Base-by-base conservation (phyloP, 768 basidiomycete genomes). In the Aureoboletus auriporus region DNA sequence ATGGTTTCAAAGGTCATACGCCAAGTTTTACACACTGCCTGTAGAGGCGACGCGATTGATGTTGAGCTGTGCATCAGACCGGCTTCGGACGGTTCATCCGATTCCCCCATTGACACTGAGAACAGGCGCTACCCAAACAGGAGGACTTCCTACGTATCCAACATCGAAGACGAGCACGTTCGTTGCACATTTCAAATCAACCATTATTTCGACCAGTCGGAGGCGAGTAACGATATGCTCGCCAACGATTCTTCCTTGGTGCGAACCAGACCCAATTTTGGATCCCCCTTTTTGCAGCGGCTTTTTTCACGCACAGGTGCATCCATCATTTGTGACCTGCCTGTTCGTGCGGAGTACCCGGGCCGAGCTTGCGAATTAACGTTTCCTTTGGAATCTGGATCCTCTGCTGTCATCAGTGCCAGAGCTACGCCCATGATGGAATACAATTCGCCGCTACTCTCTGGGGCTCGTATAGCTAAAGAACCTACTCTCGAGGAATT, bases 401-500 rank as follows among this genome's bases (percentile, higher is more conserved):
- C 76, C 10, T 57, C 76, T 50, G 68, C 78, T 50, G 61, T 66
- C 1, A 62, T 74, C 37, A 70, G 67, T 49, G 67, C 74, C 10
- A 68, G 71, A 42, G 53, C 69, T 11, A 52, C 69, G 6, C 65
- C 77, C 17, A 55, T 74, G 3, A 61, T 69, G 3, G 79, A 77
- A 47, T 74, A 81, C 27, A 74, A 72, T n/a, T 71, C 72, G 1
- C 70, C 74, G 17, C 72, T 75, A 0, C 74, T 75, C 45, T 66
- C 77, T 6, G 71, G 78, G n/a, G 64, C 80, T 49, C 69, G 71
- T 14, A 69, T 80, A 31, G 69, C 81, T 0, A 71, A 70, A 28
- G 92, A 98, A 53, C 93, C 95, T 1, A 84, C 84, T 5, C 64
- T 96, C 17, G 80, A 83, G 43, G 87, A 94, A 51, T 74, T 99